Base-by-base conservation (phyloP, 73 alveolate genomes). In the Effrenium voratum region DNA sequence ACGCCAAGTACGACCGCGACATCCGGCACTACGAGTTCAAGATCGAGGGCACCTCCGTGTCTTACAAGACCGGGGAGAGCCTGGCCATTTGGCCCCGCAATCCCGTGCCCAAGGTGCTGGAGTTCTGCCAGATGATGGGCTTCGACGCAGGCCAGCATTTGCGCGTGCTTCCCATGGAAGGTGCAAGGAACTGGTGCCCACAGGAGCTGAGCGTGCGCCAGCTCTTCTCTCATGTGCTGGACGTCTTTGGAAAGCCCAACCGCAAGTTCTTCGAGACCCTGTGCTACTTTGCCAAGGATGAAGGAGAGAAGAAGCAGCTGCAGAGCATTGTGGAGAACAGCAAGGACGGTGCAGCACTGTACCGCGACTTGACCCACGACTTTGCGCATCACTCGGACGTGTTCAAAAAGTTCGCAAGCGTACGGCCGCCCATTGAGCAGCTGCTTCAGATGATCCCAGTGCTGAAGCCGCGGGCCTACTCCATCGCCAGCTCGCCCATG, bases 141-240 rank as follows among this genome's bases (percentile, higher is more conserved):
- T 90, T 68, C 59, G 86, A 90, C 73, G 76, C 97, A 15, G 97
- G 87, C 15, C 73, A 90, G 57, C 80, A 90, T 72, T 76, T 90
- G 76, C 80, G 97, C 59, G 76, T 90, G 43, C 84, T 70, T 30
- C 87, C 97, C 30, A 24, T 90, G 87, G 97, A 90, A 4, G 97
- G 97, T 32, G 94, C 94, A 22, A 45, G 97, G 50, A 90, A 90
- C 87, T 90, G 97, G 97, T 90, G 97, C 76, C 97, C 97, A 26
- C 45, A 38, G 38, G 97, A 90, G 63, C 55, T 90, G 50, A 90
- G 79, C 44, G 97, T 90, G 34, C 97, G 97, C 30, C 97, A 90
- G 87, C 97, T 90, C 63, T 90, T 90, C 97, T n/a, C 87, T 5
- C 97, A 90, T 50, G 97, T 90, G 45, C 52, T 90, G 60, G 97